Percentiles rank a stretch among this genome's conserved stretches.
Conservation (phyloP, 352 stramenopile species). For the Phytophthora pini region DNA sequence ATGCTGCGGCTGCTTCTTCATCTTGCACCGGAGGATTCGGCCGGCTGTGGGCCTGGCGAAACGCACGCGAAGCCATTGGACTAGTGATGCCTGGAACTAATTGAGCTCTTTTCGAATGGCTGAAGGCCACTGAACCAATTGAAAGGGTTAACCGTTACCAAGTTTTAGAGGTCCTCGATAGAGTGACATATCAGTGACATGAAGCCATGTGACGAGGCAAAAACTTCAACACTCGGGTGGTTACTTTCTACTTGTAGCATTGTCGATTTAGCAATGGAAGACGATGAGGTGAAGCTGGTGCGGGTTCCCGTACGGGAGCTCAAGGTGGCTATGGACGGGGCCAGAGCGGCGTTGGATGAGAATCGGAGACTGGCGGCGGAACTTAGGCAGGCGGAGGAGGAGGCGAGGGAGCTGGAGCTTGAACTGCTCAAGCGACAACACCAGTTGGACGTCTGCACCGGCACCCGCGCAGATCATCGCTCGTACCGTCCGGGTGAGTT, state of each 20-base stretch:
- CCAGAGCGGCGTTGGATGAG: conserved; percentile 35
- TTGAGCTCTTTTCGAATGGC: conserved; percentile 31
- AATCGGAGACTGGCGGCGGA: conserved; percentile 45
- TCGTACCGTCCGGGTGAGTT: conserved; percentile 14
- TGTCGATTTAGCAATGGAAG: conserved; percentile 1
- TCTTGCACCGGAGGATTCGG: conserved; percentile 15
- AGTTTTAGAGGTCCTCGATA: no score
- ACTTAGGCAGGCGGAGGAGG: conserved; percentile 42
- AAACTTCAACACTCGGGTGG: conserved; percentile 18
- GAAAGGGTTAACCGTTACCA: neutral
- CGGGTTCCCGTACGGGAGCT: conserved; percentile 51
- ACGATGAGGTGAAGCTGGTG: conserved; percentile 44
- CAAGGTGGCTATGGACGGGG: conserved; percentile 38
- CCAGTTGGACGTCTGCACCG: conserved; percentile 57
- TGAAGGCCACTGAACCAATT: conserved; percentile 7
- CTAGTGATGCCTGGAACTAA: neutral
- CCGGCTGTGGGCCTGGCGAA: conserved; percentile 35
- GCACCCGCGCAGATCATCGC: conserved; percentile 37
- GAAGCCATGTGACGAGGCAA: conserved; percentile 37
- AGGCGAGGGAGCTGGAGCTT: conserved; percentile 48
- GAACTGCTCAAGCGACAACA: conserved; percentile 57
- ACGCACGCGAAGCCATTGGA: conserved; percentile 42
- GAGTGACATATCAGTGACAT: neutral
- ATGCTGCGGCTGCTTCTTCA: conserved; percentile 23
- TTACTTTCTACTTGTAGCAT: conserved; percentile 1